Evolutionary conservation across 148 eudicot species (phyloP).

Genomic region (Linanthus parryae): DNA sequence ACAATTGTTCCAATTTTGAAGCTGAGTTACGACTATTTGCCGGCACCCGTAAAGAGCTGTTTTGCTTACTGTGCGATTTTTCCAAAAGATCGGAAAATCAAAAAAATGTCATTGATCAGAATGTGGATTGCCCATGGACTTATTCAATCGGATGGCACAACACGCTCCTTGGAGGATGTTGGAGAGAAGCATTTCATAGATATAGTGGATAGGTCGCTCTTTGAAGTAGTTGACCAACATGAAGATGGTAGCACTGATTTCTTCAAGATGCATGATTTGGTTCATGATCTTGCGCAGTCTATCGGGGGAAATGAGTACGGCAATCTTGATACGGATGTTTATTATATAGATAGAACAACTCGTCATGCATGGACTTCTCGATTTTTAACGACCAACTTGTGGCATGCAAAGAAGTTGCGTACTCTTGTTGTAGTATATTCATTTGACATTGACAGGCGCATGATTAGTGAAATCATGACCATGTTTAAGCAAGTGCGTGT

Average conservation of each 20-base stretch:
- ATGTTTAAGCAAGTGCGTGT: too few relatives aligned
- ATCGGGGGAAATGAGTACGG: neutral
- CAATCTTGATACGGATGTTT: too few relatives aligned
- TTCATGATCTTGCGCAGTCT: constrained; percentile 8
- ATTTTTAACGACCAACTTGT: neutral
- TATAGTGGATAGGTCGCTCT: neutral
- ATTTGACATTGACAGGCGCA: too few relatives aligned
- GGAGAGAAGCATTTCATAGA: neutral
- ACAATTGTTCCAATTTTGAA: neutral
- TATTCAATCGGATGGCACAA: neutral
- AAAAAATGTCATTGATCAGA: neutral
- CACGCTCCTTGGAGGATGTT: neutral
- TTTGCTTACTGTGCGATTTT: neutral
- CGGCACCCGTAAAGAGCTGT: neutral
- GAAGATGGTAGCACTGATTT: neutral
- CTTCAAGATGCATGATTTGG: constrained; percentile 5
- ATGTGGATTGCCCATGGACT: neutral
- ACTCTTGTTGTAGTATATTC: too few relatives aligned
- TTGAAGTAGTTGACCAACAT: neutral
- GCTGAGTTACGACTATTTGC: neutral
- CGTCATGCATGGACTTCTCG: neutral
- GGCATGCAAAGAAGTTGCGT: neutral
- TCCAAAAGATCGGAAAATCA: neutral
- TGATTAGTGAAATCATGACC: too few relatives aligned
- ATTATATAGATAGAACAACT: neutral